Conservation (phyloP, 768 basidiomycete species). For the Boletales sp. region DNA sequence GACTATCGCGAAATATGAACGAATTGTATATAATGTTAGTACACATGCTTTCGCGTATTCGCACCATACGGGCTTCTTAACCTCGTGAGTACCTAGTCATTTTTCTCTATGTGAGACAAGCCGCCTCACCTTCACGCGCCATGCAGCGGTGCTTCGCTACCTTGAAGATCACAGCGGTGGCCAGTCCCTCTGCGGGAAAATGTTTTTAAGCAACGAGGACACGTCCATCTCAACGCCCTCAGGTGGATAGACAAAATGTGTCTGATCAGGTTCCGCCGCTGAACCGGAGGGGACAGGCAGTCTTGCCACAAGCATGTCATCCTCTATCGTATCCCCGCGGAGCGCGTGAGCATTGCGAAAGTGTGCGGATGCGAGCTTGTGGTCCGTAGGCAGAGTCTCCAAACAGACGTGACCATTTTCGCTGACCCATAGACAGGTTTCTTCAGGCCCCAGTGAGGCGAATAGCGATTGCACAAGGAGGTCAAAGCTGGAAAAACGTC, state of each 20-base stretch:
- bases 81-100: too few species aligned
- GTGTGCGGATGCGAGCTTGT: constrained; percentile 6
- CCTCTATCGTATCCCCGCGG: constrained; percentile 17
- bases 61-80: too few species aligned
- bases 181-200: not conserved
- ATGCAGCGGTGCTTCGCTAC: too few species aligned
- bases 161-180: not conserved
- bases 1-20: too few species aligned
- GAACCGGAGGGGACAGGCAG: constrained; percentile 16
- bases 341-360: constrained; percentile 13
- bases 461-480: not conserved
- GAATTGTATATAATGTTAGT: too few species aligned
- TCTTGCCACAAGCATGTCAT: constrained; percentile 8
- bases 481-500: not conserved
- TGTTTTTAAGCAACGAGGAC: not conserved
- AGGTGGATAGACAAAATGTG: constrained; percentile 18
- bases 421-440: not conserved
- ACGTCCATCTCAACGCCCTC: constrained; percentile 14
- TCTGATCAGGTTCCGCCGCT: constrained; percentile 16
- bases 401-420: not conserved
- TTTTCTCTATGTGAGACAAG: too few species aligned
- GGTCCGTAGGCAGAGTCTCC: constrained; percentile 1
- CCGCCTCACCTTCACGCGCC: too few species aligned
- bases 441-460: not conserved
- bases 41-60: too few species aligned